Evolutionary conservation across 1,284 basidiomycete species (phyloP), one percentile per base, ranked within the genome.

Genomic region (Rhodotorula sp.): DNA sequence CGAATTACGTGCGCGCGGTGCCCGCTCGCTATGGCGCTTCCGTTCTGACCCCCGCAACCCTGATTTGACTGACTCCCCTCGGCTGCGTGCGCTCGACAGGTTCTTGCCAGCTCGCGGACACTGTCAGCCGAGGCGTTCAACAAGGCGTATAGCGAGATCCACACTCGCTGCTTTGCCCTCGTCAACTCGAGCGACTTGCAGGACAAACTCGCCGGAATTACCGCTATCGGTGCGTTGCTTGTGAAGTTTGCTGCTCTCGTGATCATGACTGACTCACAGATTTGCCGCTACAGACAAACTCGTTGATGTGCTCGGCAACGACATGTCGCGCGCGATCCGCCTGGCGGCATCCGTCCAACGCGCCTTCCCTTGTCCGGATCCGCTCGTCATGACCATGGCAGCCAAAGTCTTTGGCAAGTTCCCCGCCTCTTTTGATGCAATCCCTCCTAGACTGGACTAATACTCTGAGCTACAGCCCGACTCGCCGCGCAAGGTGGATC

Each of bases 361-460:
- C 37, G 78, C 78, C 44, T 75, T 80, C 48, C 78, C 78, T 3
- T 78, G 77, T 51, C 74, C 77, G 17, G 79, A 80, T 64, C 76
- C 79, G 15, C 73, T 77, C 24, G 78, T 80, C 53, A 80, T 79
- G 79, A 76, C 76, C 3, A 71, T 78, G n/a, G 78, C 79, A 20
- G 78, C 78, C 14, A 79, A 78, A 58, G 78, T 79, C 20, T 80
- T 79, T 62, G 77, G 76, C 74, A 24, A 44, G 74, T 24, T 15
- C n/a, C 20, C 44, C 4, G n/a, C n/a, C n/a, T 29, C 1, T 20
- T 14, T 7, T 17, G 22, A 30, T 17, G 3, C 24, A 33, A 22
- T n/a, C 24, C 51, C n/a, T 15, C n/a, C 6, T 15, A 8, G 17
- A 8, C 20, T 26, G 33, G 53, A 37, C 49, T 29, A n/a, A 5